These are phyloP conservation scores for Metschnikowia kunwiensis DNA, from an alignment of 805 yeast species.

Conservation along the genomic window DNA sequence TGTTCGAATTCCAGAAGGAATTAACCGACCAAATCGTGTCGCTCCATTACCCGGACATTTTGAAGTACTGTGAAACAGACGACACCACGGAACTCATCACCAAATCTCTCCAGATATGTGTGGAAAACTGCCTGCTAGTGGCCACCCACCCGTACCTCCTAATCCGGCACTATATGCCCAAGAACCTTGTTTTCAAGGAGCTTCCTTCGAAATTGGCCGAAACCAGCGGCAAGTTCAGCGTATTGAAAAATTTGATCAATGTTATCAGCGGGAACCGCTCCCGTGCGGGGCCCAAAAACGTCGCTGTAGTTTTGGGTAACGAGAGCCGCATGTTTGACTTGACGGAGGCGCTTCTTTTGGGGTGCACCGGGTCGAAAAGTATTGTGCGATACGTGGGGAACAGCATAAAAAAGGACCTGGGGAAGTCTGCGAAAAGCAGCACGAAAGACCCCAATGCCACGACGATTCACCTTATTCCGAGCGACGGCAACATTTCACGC, in stretches of 20 bases:
- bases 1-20: slow-evolving; percentile 83
- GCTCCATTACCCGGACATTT: slow-evolving; percentile 84
- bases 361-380: slow-evolving; percentile 45
- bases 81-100: slow-evolving; percentile 51
- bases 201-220: slow-evolving; percentile 67
- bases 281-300: slow-evolving; percentile 38
- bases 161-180: slow-evolving; percentile 84
- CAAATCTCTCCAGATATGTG: slow-evolving; percentile 74
- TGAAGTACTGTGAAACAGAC: slow-evolving; percentile 74
- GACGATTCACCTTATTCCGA: slow-evolving; percentile 44
- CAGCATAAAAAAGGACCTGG: slow-evolving; percentile 49
- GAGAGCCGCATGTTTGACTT: slow-evolving; percentile 66
- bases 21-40: slow-evolving; percentile 89
- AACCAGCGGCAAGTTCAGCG: slow-evolving; percentile 81
- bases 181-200: slow-evolving; percentile 66
- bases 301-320: slow-evolving; percentile 69
- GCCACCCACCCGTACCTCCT: slow-evolving; percentile 87
- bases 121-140: slow-evolving; percentile 72
- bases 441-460: slow-evolving; percentile 16
- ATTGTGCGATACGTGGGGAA: slow-evolving; percentile 62
- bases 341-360: slow-evolving; percentile 66
- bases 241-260: slow-evolving; percentile 59
- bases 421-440: slow-evolving; percentile 18
- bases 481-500: slow-evolving; percentile 27
- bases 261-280: slow-evolving; percentile 41